Evolutionary conservation across 1,284 basidiomycete genomes (phyloP).

Genomic region (Cystobasidium slooffiae): DNA sequence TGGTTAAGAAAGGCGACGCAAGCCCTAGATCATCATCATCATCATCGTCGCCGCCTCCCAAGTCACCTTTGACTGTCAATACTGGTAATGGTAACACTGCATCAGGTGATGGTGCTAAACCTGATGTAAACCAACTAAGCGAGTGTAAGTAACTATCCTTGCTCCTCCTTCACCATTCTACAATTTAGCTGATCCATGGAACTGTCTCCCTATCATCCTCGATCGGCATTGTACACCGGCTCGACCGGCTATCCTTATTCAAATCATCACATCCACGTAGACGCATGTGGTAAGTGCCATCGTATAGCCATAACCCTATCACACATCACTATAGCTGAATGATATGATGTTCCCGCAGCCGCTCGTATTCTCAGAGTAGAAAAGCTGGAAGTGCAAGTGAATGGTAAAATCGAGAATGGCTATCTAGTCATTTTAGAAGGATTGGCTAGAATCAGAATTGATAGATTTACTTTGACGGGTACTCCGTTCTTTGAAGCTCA

Average conservation of each 20-base stretch:
- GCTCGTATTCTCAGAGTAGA: constrained; percentile 51
- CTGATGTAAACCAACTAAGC: constrained; percentile 22
- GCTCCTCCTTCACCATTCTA: background rate
- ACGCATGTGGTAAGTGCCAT: constrained; percentile 27
- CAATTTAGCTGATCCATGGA: background rate
- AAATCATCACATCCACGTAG: background rate
- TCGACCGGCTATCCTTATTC: background rate
- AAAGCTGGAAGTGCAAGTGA: constrained; percentile 43
- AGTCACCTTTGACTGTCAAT: background rate
- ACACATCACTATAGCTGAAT: background rate
- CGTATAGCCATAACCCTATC: background rate
- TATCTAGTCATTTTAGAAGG: constrained; percentile 50
- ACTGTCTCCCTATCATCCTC: background rate
- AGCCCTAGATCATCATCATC: constrained; percentile 1
- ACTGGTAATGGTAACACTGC: background rate
- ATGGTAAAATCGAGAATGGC: constrained; percentile 47
- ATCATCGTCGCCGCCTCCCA: background rate
- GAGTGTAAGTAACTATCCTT: constrained; percentile 5
- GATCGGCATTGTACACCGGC: background rate
- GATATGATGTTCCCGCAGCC: constrained; percentile 10
- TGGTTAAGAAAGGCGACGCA: constrained; percentile 7
- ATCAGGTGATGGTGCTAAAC: constrained; percentile 17
- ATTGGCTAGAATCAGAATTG: constrained; percentile 46
- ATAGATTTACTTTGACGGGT: constrained; percentile 37
- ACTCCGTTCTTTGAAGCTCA: constrained; percentile 42